Percentiles rank a stretch among this genome's conserved stretches.
phyloP scores from a whole-genome alignment of 306 rosid species.

The Prinsepia uniflora region DNA sequence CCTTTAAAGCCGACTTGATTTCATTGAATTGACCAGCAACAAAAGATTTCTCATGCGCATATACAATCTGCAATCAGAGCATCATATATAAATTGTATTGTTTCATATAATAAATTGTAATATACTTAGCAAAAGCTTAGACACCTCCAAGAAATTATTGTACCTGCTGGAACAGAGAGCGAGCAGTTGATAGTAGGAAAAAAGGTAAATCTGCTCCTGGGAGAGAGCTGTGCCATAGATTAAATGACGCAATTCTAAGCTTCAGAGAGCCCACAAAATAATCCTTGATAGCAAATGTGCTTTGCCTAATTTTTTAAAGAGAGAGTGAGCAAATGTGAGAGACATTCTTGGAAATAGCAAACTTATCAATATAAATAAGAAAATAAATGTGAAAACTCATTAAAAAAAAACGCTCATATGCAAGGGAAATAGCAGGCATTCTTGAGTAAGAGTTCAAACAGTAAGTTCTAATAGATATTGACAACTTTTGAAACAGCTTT shows the following conservation, averaged over 20 bases:
- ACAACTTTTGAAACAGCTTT: neutral
- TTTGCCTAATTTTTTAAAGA: conserved; percentile 37
- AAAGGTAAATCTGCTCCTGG: conserved; percentile 40
- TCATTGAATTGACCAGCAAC: conserved; percentile 41
- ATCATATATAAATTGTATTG: neutral
- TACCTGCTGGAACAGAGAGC: conserved; percentile 81
- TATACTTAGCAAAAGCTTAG: neutral
- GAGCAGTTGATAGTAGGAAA: conserved; percentile 61
- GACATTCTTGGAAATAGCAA: neutral
- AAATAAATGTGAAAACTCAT: neutral
- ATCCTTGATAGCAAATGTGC: conserved; percentile 46
- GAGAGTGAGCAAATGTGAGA: neutral
- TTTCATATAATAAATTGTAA: neutral
- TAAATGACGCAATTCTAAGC: conserved; percentile 55
- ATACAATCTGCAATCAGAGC: conserved; percentile 52
- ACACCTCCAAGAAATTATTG: neutral
- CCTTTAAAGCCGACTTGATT: conserved; percentile 40
- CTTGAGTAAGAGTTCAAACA: neutral
- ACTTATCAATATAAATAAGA: neutral
- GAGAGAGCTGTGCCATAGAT: conserved; percentile 59
- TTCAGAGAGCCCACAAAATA: conserved; percentile 48
- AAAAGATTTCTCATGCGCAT: conserved; percentile 71
- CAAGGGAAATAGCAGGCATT: neutral
- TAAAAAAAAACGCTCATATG: neutral
- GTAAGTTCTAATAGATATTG: neutral